Conservation (phyloP, 192 early-diverging fungal genomes). For the Backusella australiensis region DNA sequence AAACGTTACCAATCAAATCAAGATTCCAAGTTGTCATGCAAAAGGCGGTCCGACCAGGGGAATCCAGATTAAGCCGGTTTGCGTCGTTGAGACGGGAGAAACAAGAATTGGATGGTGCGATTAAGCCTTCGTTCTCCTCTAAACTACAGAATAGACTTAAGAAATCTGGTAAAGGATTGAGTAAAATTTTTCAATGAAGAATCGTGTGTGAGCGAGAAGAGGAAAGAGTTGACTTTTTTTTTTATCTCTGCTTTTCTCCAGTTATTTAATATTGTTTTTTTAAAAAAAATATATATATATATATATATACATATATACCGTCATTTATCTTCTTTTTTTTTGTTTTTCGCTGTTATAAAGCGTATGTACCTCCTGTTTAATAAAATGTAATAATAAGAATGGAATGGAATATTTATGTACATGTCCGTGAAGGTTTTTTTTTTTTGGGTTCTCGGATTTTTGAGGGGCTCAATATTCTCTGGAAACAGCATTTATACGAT, state of each 20-base stretch:
- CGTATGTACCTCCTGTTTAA: not conserved
- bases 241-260: not conserved
- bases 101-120: not conserved
- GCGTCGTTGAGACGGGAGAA: not conserved
- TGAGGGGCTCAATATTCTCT: not conserved
- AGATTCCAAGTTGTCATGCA: not conserved
- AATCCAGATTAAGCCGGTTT: not conserved
- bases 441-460: not conserved
- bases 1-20: not conserved
- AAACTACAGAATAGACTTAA: not conserved
- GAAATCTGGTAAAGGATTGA: not conserved
- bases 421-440: not conserved
- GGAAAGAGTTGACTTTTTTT: not conserved
- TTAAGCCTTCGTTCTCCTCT: not conserved
- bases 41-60: not conserved
- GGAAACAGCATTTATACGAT: not conserved
- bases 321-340: not conserved
- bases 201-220: not conserved
- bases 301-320: not conserved
- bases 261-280: not conserved
- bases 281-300: not conserved
- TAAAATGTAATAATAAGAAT: conserved; percentile 1
- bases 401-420: not conserved
- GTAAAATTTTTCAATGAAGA: not conserved
- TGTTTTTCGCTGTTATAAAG: not conserved